Percentiles rank a stretch among this genome's conserved stretches.
phyloP scores from a whole-genome alignment of 495 filamentous ascomycete species.

The Annulohypoxylon stygium region DNA sequence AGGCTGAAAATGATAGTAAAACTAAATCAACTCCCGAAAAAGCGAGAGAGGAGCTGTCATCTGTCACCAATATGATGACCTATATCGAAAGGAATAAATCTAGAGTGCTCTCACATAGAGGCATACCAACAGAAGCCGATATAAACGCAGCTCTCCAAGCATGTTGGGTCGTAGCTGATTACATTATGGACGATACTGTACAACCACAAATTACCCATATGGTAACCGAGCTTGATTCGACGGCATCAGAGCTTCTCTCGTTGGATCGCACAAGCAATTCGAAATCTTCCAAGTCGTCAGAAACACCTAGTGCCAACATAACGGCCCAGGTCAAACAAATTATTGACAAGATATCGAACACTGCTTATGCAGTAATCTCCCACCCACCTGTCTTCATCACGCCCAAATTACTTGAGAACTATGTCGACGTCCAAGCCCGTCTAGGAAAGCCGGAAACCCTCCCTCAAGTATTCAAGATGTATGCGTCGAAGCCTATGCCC shows the following conservation, averaged over 20 bases:
- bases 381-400: conserved; percentile 88
- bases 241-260: conserved; percentile 49
- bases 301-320: conserved; percentile 2
- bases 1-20: conserved; percentile 5
- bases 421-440: conserved; percentile 77
- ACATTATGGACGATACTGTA: conserved; percentile 42
- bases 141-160: conserved; percentile 40
- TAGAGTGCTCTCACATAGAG: conserved; percentile 29
- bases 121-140: conserved; percentile 40
- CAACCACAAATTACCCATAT: conserved; percentile 44
- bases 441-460: conserved; percentile 78
- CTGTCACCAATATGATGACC: conserved; percentile 36
- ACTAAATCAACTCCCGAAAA: conserved; percentile 21
- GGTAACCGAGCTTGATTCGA: conserved; percentile 38
- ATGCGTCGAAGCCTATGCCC: conserved; percentile 84
- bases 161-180: conserved; percentile 44
- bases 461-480: conserved; percentile 83
- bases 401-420: conserved; percentile 72
- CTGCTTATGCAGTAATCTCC: conserved; percentile 73
- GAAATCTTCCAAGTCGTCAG: conserved; percentile 9
- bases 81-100: conserved; percentile 34
- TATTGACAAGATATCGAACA: conserved; percentile 61
- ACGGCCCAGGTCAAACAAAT: conserved; percentile 47
- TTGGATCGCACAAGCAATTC: conserved; percentile 32
- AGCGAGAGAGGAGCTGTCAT: conserved; percentile 23